phyloP scores from a whole-genome alignment of 2,329 filamentous ascomycete species.

The Lojkania enalia region DNA sequence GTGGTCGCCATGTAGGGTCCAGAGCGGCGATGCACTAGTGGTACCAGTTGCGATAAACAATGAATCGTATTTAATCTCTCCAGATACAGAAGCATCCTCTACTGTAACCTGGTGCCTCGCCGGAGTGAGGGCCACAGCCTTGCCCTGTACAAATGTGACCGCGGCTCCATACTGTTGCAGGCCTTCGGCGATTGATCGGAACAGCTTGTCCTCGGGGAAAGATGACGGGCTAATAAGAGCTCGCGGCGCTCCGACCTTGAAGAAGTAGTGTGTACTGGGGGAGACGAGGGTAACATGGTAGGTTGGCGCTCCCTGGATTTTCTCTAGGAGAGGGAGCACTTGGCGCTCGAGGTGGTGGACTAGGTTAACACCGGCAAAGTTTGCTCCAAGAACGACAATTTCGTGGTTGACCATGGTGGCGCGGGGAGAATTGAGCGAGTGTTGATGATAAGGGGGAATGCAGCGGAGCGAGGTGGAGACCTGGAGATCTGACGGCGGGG shows the following conservation, averaged over 20 bases:
- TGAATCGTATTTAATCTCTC: conserved; percentile 32
- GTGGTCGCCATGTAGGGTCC: conserved; percentile 39
- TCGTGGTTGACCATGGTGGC: conserved; percentile 30
- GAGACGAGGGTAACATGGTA: conserved; percentile 42
- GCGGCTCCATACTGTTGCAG: conserved; percentile 37
- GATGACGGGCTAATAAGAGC: conserved; percentile 32
- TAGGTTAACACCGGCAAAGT: conserved; percentile 41
- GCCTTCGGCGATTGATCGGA: conserved; percentile 37
- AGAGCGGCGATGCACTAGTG: conserved; percentile 32
- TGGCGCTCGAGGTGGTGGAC: conserved; percentile 41
- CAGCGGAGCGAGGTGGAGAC: too few species aligned
- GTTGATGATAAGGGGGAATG: too few species aligned
- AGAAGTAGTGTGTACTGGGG: conserved; percentile 44
- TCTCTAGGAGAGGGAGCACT: conserved; percentile 30
- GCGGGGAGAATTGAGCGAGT: too few species aligned
- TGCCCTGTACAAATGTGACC: conserved; percentile 38
- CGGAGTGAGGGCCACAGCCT: conserved; percentile 17
- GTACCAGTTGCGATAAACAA: conserved; percentile 43
- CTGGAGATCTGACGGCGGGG: too few species aligned
- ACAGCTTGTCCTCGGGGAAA: conserved; percentile 33
- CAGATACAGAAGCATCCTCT: conserved; percentile 17
- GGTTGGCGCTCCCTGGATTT: conserved; percentile 10
- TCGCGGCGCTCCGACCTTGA: conserved; percentile 44
- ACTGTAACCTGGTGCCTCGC: conserved; percentile 20
- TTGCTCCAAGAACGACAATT: conserved; percentile 43